Conservation (phyloP, 805 yeast genomes). For the Candida easanensis region DNA sequence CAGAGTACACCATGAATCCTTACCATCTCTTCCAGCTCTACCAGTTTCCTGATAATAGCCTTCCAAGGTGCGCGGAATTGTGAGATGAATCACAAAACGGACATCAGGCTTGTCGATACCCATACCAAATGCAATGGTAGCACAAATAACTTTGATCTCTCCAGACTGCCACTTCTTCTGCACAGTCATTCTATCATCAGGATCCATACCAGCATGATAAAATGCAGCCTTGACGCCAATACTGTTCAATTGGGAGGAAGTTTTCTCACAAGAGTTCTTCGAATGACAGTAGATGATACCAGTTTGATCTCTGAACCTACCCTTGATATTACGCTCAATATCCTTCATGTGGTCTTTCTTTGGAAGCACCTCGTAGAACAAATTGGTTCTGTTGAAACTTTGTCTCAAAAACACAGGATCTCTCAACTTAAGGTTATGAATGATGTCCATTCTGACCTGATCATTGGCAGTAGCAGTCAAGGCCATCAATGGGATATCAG, state of each 20-base stretch:
- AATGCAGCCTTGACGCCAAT: constrained; percentile 67
- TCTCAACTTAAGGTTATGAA: constrained; percentile 66
- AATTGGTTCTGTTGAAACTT: constrained; percentile 87
- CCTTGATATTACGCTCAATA: constrained; percentile 52
- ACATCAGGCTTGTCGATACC: constrained; percentile 98
- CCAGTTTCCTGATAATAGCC: constrained; percentile 99
- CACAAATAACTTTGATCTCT: constrained; percentile 76
- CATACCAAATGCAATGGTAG: constrained; percentile 98
- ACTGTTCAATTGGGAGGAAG: constrained; percentile 55
- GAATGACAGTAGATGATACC: constrained; percentile 96
- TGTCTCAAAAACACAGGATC: constrained; percentile 72
- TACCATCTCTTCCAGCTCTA: constrained; percentile 96
- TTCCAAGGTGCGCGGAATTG: constrained; percentile 86
- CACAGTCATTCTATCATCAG: constrained; percentile 67
- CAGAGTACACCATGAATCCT: constrained; percentile 75
- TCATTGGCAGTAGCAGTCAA: constrained; percentile 96
- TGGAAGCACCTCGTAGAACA: constrained; percentile 71
- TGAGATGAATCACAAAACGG: constrained; percentile 83
- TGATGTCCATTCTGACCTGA: constrained; percentile 81
- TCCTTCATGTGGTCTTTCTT: constrained; percentile 59
- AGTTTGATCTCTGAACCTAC: constrained; percentile 52
- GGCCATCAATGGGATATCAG: constrained; percentile 89
- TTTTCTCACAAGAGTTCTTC: constrained; percentile 81
- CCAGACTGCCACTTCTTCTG: constrained; percentile 83
- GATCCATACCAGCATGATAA: constrained; percentile 94